Base-by-base conservation (phyloP, 345 rosid species). In the Microcos paniculata region DNA sequence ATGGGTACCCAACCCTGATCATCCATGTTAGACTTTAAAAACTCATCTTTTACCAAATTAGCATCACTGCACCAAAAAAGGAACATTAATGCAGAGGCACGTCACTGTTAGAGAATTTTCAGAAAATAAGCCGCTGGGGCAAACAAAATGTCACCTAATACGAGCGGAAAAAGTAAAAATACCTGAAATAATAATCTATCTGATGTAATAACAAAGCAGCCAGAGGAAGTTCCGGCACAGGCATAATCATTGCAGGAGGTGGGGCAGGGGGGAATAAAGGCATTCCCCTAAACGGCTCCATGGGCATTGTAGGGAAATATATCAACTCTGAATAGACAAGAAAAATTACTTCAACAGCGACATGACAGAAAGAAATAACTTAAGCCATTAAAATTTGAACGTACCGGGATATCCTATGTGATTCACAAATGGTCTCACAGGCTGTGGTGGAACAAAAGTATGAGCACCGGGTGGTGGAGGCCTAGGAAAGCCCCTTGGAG, bases 111-210 rank as follows among this genome's bases (percentile, higher is more conserved):
- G 24, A 71, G 12, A 49, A 68, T 15, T 72, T 6, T 43, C 16
- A 72, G 58, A 10, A 57, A 43, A 10, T 4, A 58, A 45, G 11
- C 45, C 19, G 12, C 26, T 30, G 1, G 70, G 53, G 30, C 8
- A 19, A 45, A 75, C 19, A 30, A 28, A 35, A 7, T 56, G 33
- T 23, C 21, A 51, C 26, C 43, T 18, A 6, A 67, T 61, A 35
- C 35, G 4, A 57, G 8, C 28, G 21, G 31, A 4, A 0, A 45
- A 16, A 21, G 31, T 52, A 35, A 62, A 57, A 46, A 35, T 76
- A 88, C 94, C 94, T 90, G 88, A 90, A 90, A 80, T 90, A 90
- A 78, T 87, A 90, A 52, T 90, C 88, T 58, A 90, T 90, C 80
- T 90, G 94, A 53, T 59, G 49, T 55, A 85, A 70, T 83, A 90